Evolutionary conservation across 139 green algal species (phyloP), one percentile per base, ranked within the genome.

Genomic region (Chlorella sp.): DNA sequence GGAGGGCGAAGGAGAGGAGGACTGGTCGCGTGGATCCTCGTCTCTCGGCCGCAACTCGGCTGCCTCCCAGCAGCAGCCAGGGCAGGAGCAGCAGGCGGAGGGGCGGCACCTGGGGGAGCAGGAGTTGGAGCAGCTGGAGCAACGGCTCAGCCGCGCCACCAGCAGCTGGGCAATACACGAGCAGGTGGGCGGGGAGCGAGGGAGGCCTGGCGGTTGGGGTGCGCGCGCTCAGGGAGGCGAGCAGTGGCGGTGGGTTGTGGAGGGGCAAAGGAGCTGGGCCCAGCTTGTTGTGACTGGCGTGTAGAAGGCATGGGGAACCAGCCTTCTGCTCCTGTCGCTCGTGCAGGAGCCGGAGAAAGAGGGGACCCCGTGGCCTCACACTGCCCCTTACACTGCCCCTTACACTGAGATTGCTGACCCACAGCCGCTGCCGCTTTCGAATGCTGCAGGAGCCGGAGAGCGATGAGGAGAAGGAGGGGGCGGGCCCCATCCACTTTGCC

Each of bases 401-500:
- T n/a, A n/a, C n/a, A n/a, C n/a, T n/a, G n/a, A n/a, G n/a, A n/a
- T n/a, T n/a, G n/a, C n/a, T n/a, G n/a, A n/a, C n/a, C n/a, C n/a
- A n/a, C n/a, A n/a, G n/a, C 14, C 24, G 51, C 51, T 16, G 13
- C 51, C 51, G 46, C 46, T 11, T 7, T 11, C 7, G 8, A 7
- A 17, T 11, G 11, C 51, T 60, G 51, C 51, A 60, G 51, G 51
- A 60, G 34, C 46, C 54, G 3, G 79, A 77, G 72, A 56, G 72
- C 26, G n/a, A 82, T 5, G 46, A 68, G 43, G 82, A 64, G 41
- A 46, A 81, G 58, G 77, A 58, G 30, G 84, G 80, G 26, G 84
- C 58, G 2, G 84, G 84, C 1, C 84, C 84, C 41, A 88, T 88
- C 26, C 78, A 88, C 58, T 88, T 88, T 68, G 24, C 69, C 46